Percentiles rank a stretch among this genome's conserved stretches.
These are phyloP conservation scores for Elaeagnus macrophylla DNA, from an alignment of 306 rosid genomes.

Conservation along the genomic window DNA sequence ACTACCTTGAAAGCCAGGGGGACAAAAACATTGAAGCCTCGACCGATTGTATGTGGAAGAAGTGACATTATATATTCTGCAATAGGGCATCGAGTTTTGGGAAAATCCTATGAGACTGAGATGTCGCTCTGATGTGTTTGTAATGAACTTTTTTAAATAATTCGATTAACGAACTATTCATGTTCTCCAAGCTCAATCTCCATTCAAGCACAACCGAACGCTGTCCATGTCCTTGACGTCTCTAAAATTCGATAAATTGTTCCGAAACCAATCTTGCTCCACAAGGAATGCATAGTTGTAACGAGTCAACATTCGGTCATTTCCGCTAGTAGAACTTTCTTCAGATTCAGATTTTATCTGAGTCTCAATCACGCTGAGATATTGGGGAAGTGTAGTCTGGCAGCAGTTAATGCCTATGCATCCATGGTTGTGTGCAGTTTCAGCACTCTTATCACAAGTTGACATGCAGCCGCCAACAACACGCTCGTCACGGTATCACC, in stretches of 20 bases:
- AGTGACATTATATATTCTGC: background rate
- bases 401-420: constrained; percentile 8
- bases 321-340: too few species aligned
- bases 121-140: background rate
- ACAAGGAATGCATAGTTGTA: constrained; percentile 8
- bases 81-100: background rate
- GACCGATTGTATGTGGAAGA: background rate
- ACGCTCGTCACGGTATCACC: background rate
- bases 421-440: background rate
- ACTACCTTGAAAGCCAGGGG: background rate
- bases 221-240: background rate
- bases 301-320: too few species aligned
- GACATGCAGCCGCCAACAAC: constrained; percentile 18
- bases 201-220: constrained; percentile 1
- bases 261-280: background rate
- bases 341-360: too few species aligned
- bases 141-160: too few species aligned
- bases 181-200: background rate
- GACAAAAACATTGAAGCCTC: background rate
- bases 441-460: background rate
- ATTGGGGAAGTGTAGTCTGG: background rate
- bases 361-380: background rate
- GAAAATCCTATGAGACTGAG: background rate
- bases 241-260: background rate
- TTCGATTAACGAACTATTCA: too few species aligned